Base-by-base conservation (phyloP, 2,329 filamentous ascomycete genomes). In the Diaporthe eres region DNA sequence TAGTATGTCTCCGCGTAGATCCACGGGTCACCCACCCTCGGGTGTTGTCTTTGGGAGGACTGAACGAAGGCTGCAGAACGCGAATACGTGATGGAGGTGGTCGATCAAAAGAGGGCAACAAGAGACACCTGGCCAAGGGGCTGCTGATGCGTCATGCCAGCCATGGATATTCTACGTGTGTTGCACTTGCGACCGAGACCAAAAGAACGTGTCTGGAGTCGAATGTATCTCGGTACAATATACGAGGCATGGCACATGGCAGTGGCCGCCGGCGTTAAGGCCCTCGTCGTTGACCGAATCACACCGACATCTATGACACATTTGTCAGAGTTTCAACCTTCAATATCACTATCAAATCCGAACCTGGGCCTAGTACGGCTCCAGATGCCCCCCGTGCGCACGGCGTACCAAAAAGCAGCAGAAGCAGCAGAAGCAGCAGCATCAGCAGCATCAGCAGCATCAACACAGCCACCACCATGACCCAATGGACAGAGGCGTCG, bases 311-410 rank as follows among this genome's bases (percentile, higher is more conserved):
- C 15, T 31, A 47, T 28, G 34, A 19, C 31, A 53, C 22, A 39
- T 25, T 28, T 53, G 22, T 53, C 47, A 39, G 65, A 53, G 47
- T 68, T 68, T 39, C 47, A 68, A 68, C 65, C 65, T 68, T 39
- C 22, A 53, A n/a, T 39, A 53, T 68, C 22, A 53, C 47, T 39
- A 53, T 68, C 22, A 68, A 15, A 68, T 39, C 47, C 65, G 12
- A 28, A 42, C 22, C 19, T 39, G 34, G 47, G 65, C 31, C 15
- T 19, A 25, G 25, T 25, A n/a, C 65, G 15, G 4, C 17, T 19
- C 4, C 7, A 22, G 9, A 25, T 53, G 49, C 49, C 17, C 31
- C 31, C 19, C 22, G 12, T 31, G 44, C 47, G 22, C 61, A 63
- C n/a, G 60, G 60, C 39, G 15, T 39, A 31, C 22, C 39, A 42